Base-by-base conservation (phyloP, 2,329 filamentous ascomycete genomes). In the Aspergillus terreus region DNA sequence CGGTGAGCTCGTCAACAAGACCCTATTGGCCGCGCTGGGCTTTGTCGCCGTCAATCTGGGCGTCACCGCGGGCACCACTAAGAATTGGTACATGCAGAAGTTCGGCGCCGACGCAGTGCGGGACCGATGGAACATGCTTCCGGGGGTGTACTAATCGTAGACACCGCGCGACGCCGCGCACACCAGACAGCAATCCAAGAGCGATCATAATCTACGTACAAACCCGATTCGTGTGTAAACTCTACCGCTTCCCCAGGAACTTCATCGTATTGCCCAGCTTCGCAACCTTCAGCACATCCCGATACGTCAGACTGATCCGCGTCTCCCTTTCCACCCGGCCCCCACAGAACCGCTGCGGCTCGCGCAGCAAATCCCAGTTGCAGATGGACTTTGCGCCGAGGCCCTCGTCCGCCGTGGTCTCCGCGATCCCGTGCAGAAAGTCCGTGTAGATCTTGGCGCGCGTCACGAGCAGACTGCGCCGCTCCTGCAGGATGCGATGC, bases 241-340 rank as follows among this genome's bases (percentile, higher is more conserved):
- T 23, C 63, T 59, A 69, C 51, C 58, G 54, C 43, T 57, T 60
- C 30, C 65, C 64, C 44, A 78, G 63, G 46, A 81, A 77, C 55
- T 81, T 84, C 49, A 92, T 73, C 61, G 84, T 88, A 66, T 76
- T 83, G 25, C 87, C 87, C 19, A 90, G 71, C 59, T 84, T 89
- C 6, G 86, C 87, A 15, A 95, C 88, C 63, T 87, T 88, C 58
- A 92, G 73, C 38, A 97, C 92, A 74, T 97, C 92, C 58, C 92
- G 81, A 66, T 94, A 84, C 3, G 83, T 86, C 59, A 86, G 67
- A 66, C 83, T 85, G 32, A 82, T 73, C 57, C 83, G 75, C 25
- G 76, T 82, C 45, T 66, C 65, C 53, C 83, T 72, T 35, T 70
- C 63, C 56, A 75, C 80, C 51, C 63, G 65, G 1, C 79, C 80